A percentile compares a stretch with the other conserved stretches of the same genome.
Evolutionary conservation across 257 asterid species (phyloP).

Genomic region (Striga asiatica): DNA sequence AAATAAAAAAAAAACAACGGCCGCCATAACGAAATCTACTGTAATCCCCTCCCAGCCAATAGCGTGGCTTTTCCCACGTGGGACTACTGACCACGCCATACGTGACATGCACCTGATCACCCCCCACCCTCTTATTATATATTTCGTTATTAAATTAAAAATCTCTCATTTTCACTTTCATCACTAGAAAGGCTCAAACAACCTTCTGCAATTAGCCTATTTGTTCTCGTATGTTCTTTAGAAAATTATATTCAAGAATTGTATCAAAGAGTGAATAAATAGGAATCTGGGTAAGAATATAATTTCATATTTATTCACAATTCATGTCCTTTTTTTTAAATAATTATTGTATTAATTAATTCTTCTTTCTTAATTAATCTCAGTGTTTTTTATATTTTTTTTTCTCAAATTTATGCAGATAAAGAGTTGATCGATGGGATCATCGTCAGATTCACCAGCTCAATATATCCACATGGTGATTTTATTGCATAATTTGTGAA

Average conservation of each 20-base stretch:
- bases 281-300: too few relatives aligned
- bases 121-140: background rate
- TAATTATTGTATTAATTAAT: too few relatives aligned
- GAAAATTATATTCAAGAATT: too few relatives aligned
- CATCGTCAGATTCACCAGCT: slow-evolving; percentile 35
- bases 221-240: too few relatives aligned
- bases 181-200: too few relatives aligned
- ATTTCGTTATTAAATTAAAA: too few relatives aligned
- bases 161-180: too few relatives aligned
- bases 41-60: slow-evolving; percentile 63
- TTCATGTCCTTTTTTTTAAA: too few relatives aligned
- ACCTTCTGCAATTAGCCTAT: too few relatives aligned
- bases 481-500: too few relatives aligned
- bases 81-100: slow-evolving; percentile 26
- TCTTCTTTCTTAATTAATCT: background rate
- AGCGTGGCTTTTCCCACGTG: slow-evolving; percentile 47
- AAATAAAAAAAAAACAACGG: too few relatives aligned
- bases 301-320: background rate
- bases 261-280: too few relatives aligned
- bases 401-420: background rate
- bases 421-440: slow-evolving; percentile 33
- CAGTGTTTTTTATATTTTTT: background rate
- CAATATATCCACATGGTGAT: slow-evolving; percentile 55
- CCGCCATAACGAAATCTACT: slow-evolving; percentile 26
- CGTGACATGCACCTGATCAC: slow-evolving; percentile 15